A percentile compares a stretch with the other conserved stretches of the same genome.
Conservation (phyloP, 306 rosid species). For the Potentilla sterilis region DNA sequence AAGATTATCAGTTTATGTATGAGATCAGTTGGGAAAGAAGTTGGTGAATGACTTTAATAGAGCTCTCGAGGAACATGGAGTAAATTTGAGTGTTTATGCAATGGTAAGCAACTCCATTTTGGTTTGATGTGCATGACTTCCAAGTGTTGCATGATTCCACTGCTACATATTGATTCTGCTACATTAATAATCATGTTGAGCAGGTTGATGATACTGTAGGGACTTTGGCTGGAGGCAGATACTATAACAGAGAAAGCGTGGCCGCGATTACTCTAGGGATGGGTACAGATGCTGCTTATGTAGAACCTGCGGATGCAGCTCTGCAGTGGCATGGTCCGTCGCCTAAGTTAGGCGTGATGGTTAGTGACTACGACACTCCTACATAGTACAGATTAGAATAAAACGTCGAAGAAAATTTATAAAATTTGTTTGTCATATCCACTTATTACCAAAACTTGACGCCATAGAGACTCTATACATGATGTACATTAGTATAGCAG, state of each 20-base stretch:
- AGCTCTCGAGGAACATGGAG: slow-evolving; percentile 51
- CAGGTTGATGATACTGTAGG: slow-evolving; percentile 77
- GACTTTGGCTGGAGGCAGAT: slow-evolving; percentile 71
- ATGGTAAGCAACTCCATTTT: slow-evolving; percentile 32
- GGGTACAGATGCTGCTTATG: slow-evolving; percentile 67
- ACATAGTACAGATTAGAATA: background rate
- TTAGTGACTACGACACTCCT: slow-evolving; percentile 23
- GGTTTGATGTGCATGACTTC: slow-evolving; percentile 3
- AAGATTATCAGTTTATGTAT: background rate
- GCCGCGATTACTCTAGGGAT: slow-evolving; percentile 59
- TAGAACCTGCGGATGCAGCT: slow-evolving; percentile 43
- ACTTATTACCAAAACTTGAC: background rate
- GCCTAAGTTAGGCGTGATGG: slow-evolving; percentile 50
- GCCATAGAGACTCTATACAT: background rate
- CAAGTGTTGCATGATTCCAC: background rate
- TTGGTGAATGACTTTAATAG: slow-evolving; percentile 45
- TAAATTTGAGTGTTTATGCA: slow-evolving; percentile 46
- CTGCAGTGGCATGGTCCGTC: slow-evolving; percentile 36
- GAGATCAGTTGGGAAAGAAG: slow-evolving; percentile 46
- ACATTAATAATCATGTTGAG: background rate
- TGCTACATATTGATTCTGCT: background rate
- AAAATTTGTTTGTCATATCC: background rate
- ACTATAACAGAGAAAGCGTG: slow-evolving; percentile 52
- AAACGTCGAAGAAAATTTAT: background rate
- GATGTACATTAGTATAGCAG: background rate